phyloP scores from a whole-genome alignment of 257 asterid species.

The Rauvolfia tetraphylla region DNA sequence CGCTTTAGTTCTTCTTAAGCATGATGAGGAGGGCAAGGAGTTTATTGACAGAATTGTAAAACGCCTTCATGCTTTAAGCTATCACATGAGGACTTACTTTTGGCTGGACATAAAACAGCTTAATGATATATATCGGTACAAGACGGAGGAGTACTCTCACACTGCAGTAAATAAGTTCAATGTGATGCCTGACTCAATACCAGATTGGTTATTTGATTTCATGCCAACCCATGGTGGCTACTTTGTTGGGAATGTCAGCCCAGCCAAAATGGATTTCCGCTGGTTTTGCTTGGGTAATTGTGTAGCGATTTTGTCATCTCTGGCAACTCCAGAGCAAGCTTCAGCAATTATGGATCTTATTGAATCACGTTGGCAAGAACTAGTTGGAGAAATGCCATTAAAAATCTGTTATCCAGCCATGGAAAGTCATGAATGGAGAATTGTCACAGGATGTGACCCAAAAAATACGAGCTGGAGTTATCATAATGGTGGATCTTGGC shows the following conservation, averaged over 20 bases:
- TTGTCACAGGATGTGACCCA: constrained; percentile 86
- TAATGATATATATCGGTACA: constrained; percentile 77
- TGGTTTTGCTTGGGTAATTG: constrained; percentile 95
- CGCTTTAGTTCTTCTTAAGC: constrained; percentile 61
- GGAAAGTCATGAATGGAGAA: constrained; percentile 89
- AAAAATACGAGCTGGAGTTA: constrained; percentile 91
- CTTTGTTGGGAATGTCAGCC: constrained; percentile 87
- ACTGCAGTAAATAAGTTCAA: constrained; percentile 92
- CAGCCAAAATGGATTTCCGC: constrained; percentile 86
- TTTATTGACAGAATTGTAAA: constrained; percentile 49
- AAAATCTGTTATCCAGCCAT: constrained; percentile 81
- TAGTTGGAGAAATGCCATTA: constrained; percentile 90
- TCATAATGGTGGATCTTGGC: constrained; percentile 96
- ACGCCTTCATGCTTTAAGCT: constrained; percentile 81
- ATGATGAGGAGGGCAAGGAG: constrained; percentile 68
- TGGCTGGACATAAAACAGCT: constrained; percentile 89
- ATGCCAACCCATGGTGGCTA: constrained; percentile 88
- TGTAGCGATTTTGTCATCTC: constrained; percentile 67
- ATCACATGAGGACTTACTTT: constrained; percentile 81
- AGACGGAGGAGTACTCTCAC: constrained; percentile 89
- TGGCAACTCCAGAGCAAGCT: constrained; percentile 90
- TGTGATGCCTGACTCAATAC: constrained; percentile 87
- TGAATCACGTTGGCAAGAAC: constrained; percentile 79
- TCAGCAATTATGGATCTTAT: constrained; percentile 88
- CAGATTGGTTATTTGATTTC: constrained; percentile 90